Percentiles rank a stretch among this genome's conserved stretches.
These are phyloP conservation scores for Volvox reticuliferus DNA, from an alignment of 139 green algal species.

Conservation along the genomic window DNA sequence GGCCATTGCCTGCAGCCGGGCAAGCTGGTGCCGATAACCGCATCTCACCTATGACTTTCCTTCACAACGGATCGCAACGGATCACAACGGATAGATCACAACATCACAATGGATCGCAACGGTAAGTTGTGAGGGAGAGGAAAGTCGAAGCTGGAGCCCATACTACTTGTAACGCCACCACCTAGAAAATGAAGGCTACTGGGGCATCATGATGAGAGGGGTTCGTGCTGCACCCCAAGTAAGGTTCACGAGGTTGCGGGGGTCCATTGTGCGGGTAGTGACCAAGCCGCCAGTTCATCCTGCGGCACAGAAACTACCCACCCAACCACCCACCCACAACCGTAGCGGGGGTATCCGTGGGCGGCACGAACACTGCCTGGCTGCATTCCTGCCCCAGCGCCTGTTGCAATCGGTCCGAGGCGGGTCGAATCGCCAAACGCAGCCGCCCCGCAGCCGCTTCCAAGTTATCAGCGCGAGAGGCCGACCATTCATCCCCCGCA, in stretches of 20 bases:
- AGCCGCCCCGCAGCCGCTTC: not conserved
- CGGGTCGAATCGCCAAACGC: not conserved
- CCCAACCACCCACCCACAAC: not conserved
- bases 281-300: not conserved
- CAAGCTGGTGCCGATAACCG: not conserved
- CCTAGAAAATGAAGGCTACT: not conserved
- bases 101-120: too few relatives aligned
- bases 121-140: too few relatives aligned
- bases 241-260: not conserved
- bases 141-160: too few relatives aligned
- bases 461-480: not conserved
- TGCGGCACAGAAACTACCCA: not conserved
- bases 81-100: not conserved
- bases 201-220: not conserved
- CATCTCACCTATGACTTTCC: not conserved
- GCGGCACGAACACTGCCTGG: not conserved
- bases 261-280: too few relatives aligned
- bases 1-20: not conserved
- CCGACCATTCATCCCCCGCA: not conserved
- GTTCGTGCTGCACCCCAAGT: not conserved
- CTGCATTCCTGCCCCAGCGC: slow-evolving; percentile 26
- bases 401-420: slow-evolving; percentile 9
- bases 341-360: not conserved
- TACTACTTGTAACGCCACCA: too few relatives aligned
- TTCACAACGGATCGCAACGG: not conserved